Evolutionary conservation across 768 basidiomycete genomes (phyloP), one percentile per base, ranked within the genome.

Genomic region (Panaeolus papilionaceus): DNA sequence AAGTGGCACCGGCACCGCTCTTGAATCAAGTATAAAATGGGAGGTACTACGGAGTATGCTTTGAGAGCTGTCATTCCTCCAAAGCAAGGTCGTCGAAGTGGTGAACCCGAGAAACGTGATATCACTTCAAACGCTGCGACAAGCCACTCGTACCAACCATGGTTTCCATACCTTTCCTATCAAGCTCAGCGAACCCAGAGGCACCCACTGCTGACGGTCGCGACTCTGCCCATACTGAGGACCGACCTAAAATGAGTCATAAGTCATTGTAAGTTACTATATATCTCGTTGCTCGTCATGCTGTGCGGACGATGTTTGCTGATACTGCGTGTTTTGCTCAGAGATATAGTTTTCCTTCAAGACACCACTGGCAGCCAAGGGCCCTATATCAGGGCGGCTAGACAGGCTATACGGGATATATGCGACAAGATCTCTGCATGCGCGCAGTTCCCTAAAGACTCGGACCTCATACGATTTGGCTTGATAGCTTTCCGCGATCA

Each of bases 401-500:
- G 81, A 6, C 80, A 85, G 73, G 84, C 85, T 67, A 85, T 88
- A 69, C 79, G 81, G 58, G 76, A 81, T 58, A 88, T 89, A 61
- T 85, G 82, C 69, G 78, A 83, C 61, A 82, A 80, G 71, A 85
- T 89, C 58, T 76, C 84, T 38, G 76, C 81, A n/a, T 82, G 84
- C 33, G 85, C 83, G 40, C 78, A 82, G 20, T 74, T 87, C 26
- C 76, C 79, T 2, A 82, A 84, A 33, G 85, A 84, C 64, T 58
- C 54, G 1, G 28, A 58, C 14, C 77, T 84, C 4, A 70, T 76
- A 2, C 73, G 83, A 66, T 79, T 88, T 23, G 86, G 85, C 47
- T 78, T 88, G 39, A 81, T 88, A 69, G 84, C 84, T 6, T 88
- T 86, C 75, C 78, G 85, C 58, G 87, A 88, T 72, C 84, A 88